Percentiles rank a stretch among this genome's conserved stretches.
phyloP scores from a whole-genome alignment of 345 rosid genomes.

The rapeseed (Brassica napus) region Da-Ae NC_063448.1:1969501-1970000 shows the following conservation, averaged over 20 bases:
- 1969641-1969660: not conserved
- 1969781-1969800: constrained; percentile 42
- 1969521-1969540: constrained; percentile 43
- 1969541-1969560: constrained; percentile 42
- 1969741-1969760: constrained; percentile 43
- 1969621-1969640: not conserved
- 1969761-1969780: constrained; percentile 45
- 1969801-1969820: constrained; percentile 45
- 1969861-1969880: not conserved
- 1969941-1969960: not conserved
- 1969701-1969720: constrained; percentile 14
- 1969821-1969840: constrained; percentile 6
- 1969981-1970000: constrained; percentile 10
- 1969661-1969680: not conserved
- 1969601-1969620: constrained; percentile 6
- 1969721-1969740: constrained; percentile 44
- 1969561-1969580: constrained; percentile 40
- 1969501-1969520: constrained; percentile 40
- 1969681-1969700: constrained; percentile 10
- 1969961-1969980: not conserved
- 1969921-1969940: not conserved
- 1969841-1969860: not conserved
- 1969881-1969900: not conserved
- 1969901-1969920: constrained; percentile 1
- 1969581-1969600: constrained; percentile 42